Percentiles rank a stretch among this genome's conserved stretches.
phyloP scores from a whole-genome alignment of 495 filamentous ascomycete species.

The Neurospora tetraspora region DNA sequence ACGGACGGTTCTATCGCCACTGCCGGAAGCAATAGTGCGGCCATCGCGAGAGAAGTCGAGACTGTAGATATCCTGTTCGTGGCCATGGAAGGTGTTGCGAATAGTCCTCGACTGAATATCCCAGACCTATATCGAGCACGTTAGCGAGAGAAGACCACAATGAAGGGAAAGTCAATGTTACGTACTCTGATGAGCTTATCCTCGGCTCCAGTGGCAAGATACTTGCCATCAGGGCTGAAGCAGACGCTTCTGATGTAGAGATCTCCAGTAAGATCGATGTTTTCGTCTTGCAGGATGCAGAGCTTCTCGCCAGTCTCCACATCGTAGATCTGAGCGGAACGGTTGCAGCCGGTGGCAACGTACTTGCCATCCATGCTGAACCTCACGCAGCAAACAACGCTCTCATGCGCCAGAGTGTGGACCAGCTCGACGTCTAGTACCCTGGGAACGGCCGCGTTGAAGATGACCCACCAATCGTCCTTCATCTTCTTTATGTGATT shows the following conservation, averaged over 20 bases:
- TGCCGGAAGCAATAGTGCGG: constrained; percentile 79
- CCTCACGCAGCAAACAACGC: constrained; percentile 82
- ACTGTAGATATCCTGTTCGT: constrained; percentile 93
- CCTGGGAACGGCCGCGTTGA: constrained; percentile 76
- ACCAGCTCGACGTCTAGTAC: constrained; percentile 79
- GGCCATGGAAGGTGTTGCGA: constrained; percentile 71
- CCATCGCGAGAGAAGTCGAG: constrained; percentile 82
- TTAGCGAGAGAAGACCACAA: background rate
- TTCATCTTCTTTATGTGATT: constrained; percentile 74
- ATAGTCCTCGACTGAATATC: constrained; percentile 69
- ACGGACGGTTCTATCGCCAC: constrained; percentile 78
- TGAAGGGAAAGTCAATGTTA: constrained; percentile 1
- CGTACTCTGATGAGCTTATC: constrained; percentile 85
- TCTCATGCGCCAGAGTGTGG: constrained; percentile 78
- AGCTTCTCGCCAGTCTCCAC: constrained; percentile 69
- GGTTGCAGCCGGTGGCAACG: constrained; percentile 81
- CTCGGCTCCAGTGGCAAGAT: constrained; percentile 80
- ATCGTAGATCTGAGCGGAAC: constrained; percentile 85
- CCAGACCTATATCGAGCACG: constrained; percentile 55
- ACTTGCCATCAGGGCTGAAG: constrained; percentile 86
- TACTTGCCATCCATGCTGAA: constrained; percentile 86
- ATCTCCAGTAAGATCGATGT: constrained; percentile 73
- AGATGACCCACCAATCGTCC: constrained; percentile 79
- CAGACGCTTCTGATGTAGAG: constrained; percentile 87
- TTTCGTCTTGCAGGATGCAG: constrained; percentile 71